A percentile compares a stretch with the other conserved stretches of the same genome.
These are phyloP conservation scores for Azolla pinnata DNA, from an alignment of 75 land plant species.

Conservation along the genomic window DNA sequence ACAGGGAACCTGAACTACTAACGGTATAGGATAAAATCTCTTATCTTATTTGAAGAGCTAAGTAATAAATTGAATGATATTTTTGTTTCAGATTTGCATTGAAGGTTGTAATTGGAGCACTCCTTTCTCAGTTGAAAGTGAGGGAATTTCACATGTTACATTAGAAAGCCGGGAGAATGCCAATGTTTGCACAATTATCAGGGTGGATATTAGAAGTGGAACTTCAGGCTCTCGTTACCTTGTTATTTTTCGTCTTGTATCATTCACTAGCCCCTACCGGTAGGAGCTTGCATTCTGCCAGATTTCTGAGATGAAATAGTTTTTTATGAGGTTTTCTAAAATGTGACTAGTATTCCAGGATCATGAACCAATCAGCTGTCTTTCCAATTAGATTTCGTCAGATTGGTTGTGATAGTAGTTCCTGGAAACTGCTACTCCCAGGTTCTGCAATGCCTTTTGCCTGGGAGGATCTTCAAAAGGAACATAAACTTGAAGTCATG, in stretches of 20 bases:
- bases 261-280: slow-evolving; percentile 82
- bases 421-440: slow-evolving; percentile 64
- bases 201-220: slow-evolving; percentile 63
- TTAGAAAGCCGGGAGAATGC: slow-evolving; percentile 36
- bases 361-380: slow-evolving; percentile 75
- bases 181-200: slow-evolving; percentile 22
- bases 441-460: slow-evolving; percentile 69
- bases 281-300: slow-evolving; percentile 6
- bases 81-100: slow-evolving; percentile 46
- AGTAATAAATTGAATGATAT: slow-evolving; percentile 2
- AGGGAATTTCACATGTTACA: slow-evolving; percentile 48
- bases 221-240: slow-evolving; percentile 57
- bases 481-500: slow-evolving; percentile 50
- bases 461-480: slow-evolving; percentile 87
- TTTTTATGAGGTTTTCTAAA: background rate
- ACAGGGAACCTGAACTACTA: slow-evolving; percentile 45
- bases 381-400: slow-evolving; percentile 73
- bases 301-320: background rate
- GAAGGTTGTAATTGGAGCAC: slow-evolving; percentile 85
- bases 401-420: slow-evolving; percentile 53
- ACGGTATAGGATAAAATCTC: too few relatives aligned
- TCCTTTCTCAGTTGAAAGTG: slow-evolving; percentile 65
- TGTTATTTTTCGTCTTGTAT: slow-evolving; percentile 66
- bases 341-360: slow-evolving; percentile 33
- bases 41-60: too few relatives aligned